Conservation (phyloP, 1,139 yeast species). For the Yamadazyma diospyri region DNA sequence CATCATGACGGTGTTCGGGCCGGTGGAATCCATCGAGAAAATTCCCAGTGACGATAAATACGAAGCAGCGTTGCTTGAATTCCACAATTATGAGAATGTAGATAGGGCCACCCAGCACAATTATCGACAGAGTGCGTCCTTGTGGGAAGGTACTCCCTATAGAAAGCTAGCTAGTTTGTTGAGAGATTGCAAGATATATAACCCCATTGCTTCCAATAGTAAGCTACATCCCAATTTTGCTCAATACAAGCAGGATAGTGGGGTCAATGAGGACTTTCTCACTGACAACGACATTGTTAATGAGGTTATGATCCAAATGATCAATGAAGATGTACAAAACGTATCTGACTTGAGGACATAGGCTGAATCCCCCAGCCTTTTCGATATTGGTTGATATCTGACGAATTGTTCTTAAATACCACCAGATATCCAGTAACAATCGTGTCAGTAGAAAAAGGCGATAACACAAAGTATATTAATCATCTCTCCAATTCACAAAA, state of each 20-base stretch:
- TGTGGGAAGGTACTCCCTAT: constrained; percentile 48
- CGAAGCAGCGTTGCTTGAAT: constrained; percentile 37
- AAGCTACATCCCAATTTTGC: constrained; percentile 1
- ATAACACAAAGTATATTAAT: constrained; percentile 18
- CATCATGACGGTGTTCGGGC: constrained; percentile 49
- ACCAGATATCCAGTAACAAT: constrained; percentile 6
- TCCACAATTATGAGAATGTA: constrained; percentile 21
- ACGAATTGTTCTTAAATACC: constrained; percentile 12
- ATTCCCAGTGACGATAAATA: constrained; percentile 22
- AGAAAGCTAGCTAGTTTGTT: constrained; percentile 47
- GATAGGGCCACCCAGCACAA: constrained; percentile 38
- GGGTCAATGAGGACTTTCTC: constrained; percentile 6
- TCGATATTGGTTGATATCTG: constrained; percentile 22
- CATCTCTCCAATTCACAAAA: constrained; percentile 81
- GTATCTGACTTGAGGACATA: constrained; percentile 31
- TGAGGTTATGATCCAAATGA: constrained; percentile 6
- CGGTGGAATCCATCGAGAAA: constrained; percentile 19
- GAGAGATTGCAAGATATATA: constrained; percentile 26
- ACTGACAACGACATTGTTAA: constrained; percentile 12
- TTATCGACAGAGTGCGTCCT: constrained; percentile 34
- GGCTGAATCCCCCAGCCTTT: constrained; percentile 16
- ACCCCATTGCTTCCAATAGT: constrained; percentile 1
- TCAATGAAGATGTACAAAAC: constrained; percentile 21
- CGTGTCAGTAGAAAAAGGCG: neutral
- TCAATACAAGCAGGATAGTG: constrained; percentile 1